A percentile compares a stretch with the other conserved stretches of the same genome.
Evolutionary conservation across 768 basidiomycete species (phyloP).

Genomic region (Suillus decipiens): DNA sequence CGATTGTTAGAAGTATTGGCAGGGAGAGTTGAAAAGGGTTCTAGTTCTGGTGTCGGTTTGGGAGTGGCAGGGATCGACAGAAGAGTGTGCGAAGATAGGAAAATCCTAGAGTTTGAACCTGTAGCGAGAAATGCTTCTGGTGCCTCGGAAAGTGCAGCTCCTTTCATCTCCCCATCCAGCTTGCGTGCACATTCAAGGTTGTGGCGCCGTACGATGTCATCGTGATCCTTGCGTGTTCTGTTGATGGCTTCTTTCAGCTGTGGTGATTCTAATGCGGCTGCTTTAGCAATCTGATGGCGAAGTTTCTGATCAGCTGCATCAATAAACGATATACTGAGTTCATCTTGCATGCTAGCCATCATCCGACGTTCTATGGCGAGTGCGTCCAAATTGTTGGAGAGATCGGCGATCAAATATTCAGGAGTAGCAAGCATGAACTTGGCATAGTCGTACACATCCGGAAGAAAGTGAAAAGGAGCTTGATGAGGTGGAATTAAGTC

Average conservation of each 20-base stretch:
- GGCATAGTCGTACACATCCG: conserved; percentile 83
- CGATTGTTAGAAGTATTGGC: conserved; percentile 34
- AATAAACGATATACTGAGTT: conserved; percentile 77
- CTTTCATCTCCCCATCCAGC: conserved; percentile 22
- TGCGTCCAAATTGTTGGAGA: conserved; percentile 71
- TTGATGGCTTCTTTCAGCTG: conserved; percentile 65
- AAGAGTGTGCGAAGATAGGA: conserved; percentile 31
- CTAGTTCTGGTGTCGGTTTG: conserved; percentile 11
- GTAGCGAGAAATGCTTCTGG: conserved; percentile 60
- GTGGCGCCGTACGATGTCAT: conserved; percentile 51
- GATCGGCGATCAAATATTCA: conserved; percentile 72
- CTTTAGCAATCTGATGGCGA: conserved; percentile 77
- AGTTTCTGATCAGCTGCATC: conserved; percentile 78
- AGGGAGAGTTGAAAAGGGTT: conserved; percentile 13
- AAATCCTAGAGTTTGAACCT: neutral
- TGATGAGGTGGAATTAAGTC: conserved; percentile 89
- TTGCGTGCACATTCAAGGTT: conserved; percentile 17
- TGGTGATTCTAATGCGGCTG: conserved; percentile 70
- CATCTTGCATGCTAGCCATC: conserved; percentile 69
- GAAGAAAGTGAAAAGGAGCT: conserved; percentile 94
- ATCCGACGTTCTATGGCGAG: conserved; percentile 69
- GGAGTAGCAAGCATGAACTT: conserved; percentile 98
- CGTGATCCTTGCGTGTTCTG: conserved; percentile 57
- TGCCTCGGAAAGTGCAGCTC: conserved; percentile 36
- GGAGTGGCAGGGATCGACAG: conserved; percentile 11